Evolutionary conservation across 148 eudicot genomes (phyloP).

Genomic region (Chenopodium berlandieri): DNA sequence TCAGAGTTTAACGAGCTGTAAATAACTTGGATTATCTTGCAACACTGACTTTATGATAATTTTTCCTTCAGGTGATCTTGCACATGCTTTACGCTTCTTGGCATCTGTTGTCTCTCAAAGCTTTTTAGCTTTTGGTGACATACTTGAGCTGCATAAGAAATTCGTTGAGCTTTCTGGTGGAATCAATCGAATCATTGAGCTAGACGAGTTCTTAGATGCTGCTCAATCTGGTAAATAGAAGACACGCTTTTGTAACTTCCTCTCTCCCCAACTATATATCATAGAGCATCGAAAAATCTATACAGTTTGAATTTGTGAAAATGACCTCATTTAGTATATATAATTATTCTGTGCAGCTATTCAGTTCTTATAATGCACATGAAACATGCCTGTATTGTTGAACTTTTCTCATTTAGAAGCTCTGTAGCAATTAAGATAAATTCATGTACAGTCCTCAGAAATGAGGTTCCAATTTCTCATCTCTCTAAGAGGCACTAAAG

Average conservation of each 20-base stretch:
- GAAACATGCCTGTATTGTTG: neutral
- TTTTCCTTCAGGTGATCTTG: constrained; percentile 71
- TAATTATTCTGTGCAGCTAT: neutral
- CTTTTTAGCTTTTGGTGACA: constrained; percentile 96
- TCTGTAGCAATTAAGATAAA: neutral
- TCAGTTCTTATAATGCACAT: neutral
- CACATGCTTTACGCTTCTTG: constrained; percentile 91
- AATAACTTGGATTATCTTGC: neutral
- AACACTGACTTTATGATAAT: constrained; percentile 5
- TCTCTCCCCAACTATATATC: too few species aligned
- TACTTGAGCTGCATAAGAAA: constrained; percentile 85
- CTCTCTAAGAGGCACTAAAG: neutral
- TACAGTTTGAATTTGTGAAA: neutral
- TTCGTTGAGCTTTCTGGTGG: constrained; percentile 95
- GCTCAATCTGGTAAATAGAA: constrained; percentile 66
- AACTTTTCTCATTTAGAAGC: neutral
- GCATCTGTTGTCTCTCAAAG: constrained; percentile 98
- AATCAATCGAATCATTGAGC: constrained; percentile 84
- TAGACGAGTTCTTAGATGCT: constrained; percentile 82
- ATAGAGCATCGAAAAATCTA: neutral
- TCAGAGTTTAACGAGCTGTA: neutral
- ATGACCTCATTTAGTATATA: neutral
- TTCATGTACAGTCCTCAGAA: neutral
- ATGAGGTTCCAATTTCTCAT: neutral
- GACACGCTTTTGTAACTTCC: neutral